Base-by-base conservation (phyloP, 345 rosid genomes). In the Turritis glabra region DNA sequence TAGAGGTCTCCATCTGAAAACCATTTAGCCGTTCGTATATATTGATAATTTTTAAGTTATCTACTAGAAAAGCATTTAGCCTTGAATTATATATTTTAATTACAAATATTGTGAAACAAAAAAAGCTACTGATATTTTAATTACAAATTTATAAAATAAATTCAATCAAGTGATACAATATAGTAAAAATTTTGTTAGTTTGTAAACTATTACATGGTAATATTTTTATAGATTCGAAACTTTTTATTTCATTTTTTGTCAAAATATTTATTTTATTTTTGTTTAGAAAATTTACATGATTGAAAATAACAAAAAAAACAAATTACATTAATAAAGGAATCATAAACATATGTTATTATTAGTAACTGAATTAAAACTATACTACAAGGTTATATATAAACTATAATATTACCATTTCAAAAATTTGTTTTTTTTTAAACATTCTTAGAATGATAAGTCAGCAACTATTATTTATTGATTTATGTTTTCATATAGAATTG, bases 1-100 rank as follows among this genome's bases (percentile, higher is more conserved):
- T 56, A 56, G 43, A 74, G 66, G 67, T 29, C 35, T 37, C 78
- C 52, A 66, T 50, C 41, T 26, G 8, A 56, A 17, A 55, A 46
- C 12, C 8, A 18, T 55, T 22, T 63, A 12, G 47, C n/a, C 37
- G 27, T n/a, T n/a, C n/a, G n/a, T n/a, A n/a, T n/a, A n/a, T n/a
- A n/a, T n/a, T n/a, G n/a, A n/a, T n/a, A n/a, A n/a, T n/a, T n/a
- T n/a, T n/a, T n/a, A n/a, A 52, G 55, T 41, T 73, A n/a, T 72
- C 32, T 27, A 40, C 33, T 11, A 26, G 40, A 23, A 57, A 47
- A 60, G 10, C 30, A 61, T 25, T 60, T 59, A 58, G 22, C 67
- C 21, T 14, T 38, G 2, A 38, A n/a, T n/a, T n/a, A n/a, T n/a
- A n/a, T n/a, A n/a, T n/a, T n/a, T n/a, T n/a, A n/a, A n/a, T n/a